These are phyloP conservation scores for Cadophora gregata DNA, from an alignment of 2,329 filamentous ascomycete species.

Conservation along the genomic window DNA sequence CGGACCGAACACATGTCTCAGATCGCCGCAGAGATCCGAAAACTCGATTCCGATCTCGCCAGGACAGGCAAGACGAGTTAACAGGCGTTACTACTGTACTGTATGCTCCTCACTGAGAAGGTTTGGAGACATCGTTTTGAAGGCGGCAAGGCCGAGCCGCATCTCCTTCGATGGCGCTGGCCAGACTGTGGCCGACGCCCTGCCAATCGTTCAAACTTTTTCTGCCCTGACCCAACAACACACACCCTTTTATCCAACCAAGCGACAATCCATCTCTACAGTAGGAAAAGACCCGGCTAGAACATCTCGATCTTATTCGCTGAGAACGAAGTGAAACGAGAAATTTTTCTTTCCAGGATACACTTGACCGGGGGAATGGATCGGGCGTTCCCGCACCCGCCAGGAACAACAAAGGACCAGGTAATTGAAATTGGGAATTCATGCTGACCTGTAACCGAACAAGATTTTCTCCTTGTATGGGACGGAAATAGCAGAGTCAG, in stretches of 20 bases:
- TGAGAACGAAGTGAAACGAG: neutral
- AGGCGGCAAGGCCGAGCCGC: conserved; percentile 13
- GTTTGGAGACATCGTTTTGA: neutral
- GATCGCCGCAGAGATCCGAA: neutral
- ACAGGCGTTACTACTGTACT: neutral
- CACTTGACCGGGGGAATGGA: neutral
- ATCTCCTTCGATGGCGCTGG: conserved; percentile 15
- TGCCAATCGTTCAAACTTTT: conserved; percentile 18
- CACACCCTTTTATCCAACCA: neutral
- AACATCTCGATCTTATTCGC: neutral
- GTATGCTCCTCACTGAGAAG: too few species aligned
- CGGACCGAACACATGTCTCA: conserved; percentile 17
- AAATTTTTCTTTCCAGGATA: neutral
- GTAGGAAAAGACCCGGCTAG: neutral
- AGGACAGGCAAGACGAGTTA: neutral
- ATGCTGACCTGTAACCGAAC: neutral
- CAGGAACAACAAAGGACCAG: neutral
- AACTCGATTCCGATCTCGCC: neutral
- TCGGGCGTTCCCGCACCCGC: neutral
- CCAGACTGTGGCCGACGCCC: conserved; percentile 14
- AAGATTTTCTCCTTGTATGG: neutral
- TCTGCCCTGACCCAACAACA: neutral
- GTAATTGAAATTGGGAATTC: conserved; percentile 1
- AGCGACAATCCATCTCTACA: neutral
- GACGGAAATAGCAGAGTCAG: neutral